Evolutionary conservation across 768 basidiomycete species (phyloP).

Genomic region (Scleroderma bovista): DNA sequence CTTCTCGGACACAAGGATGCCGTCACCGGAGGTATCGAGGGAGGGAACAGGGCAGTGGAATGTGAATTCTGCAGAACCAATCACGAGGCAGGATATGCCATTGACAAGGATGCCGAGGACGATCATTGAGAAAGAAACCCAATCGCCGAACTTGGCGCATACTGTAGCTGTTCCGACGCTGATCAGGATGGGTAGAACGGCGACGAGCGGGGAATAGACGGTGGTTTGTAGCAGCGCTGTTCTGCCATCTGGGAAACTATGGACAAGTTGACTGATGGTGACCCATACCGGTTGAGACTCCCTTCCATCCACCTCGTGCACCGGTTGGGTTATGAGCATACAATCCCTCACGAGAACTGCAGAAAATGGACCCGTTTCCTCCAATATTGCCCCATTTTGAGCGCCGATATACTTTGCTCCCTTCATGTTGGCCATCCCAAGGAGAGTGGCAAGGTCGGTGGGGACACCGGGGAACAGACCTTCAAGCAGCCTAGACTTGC

Average conservation of each 20-base stretch:
- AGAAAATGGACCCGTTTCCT: slow-evolving; percentile 22
- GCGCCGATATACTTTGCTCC: slow-evolving; percentile 24
- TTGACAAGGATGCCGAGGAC: slow-evolving; percentile 26
- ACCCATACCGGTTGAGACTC: slow-evolving; percentile 8
- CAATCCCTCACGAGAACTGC: slow-evolving; percentile 14
- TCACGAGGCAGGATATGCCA: slow-evolving; percentile 21
- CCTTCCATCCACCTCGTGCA: slow-evolving; percentile 6
- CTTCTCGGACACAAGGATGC: slow-evolving; percentile 18
- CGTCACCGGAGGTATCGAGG: slow-evolving; percentile 20
- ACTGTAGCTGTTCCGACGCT: slow-evolving; percentile 19
- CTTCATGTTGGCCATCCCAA: slow-evolving; percentile 18
- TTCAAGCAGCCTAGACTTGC: slow-evolving; percentile 8
- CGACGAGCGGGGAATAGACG: slow-evolving; percentile 3
- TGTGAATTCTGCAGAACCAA: slow-evolving; percentile 21
- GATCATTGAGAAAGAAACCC: slow-evolving; percentile 27
- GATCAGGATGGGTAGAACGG: slow-evolving; percentile 20
- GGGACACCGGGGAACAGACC: slow-evolving; percentile 14
- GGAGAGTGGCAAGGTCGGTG: slow-evolving; percentile 3
- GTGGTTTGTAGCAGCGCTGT: slow-evolving; percentile 9
- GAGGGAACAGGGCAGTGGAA: slow-evolving; percentile 11
- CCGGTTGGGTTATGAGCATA: slow-evolving; percentile 7
- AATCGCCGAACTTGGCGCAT: slow-evolving; percentile 23
- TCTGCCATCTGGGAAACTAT: slow-evolving; percentile 7
- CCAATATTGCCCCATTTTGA: slow-evolving; percentile 22
- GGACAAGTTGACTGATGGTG: slow-evolving; percentile 13